A percentile compares a stretch with the other conserved stretches of the same genome.
These are phyloP conservation scores for Fimicolochytrium jonesii DNA, from an alignment of 192 early-diverging fungal genomes.

Conservation along the genomic window DNA sequence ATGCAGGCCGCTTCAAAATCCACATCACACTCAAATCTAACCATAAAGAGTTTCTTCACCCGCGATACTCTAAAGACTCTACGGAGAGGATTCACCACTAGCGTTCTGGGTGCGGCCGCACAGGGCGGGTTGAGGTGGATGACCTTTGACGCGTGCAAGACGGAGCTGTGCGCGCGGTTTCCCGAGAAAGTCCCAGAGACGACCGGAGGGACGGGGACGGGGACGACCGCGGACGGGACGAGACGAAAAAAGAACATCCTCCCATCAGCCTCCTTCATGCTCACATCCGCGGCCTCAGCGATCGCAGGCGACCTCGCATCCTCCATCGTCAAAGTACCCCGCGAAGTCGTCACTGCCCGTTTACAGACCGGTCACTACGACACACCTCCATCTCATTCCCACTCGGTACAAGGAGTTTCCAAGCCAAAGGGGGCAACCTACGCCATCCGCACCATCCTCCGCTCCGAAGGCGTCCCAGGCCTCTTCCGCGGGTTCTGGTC, in stretches of 20 bases:
- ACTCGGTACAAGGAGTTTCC: background rate
- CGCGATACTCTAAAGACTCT: conserved; percentile 48
- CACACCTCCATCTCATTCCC: too few relatives aligned
- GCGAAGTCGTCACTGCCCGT: conserved; percentile 69
- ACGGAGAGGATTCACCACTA: conserved; percentile 60
- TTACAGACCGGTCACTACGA: conserved; percentile 64
- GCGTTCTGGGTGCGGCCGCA: conserved; percentile 65
- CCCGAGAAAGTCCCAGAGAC: too few relatives aligned
- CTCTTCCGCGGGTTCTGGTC: conserved; percentile 69
- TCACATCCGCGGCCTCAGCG: conserved; percentile 67
- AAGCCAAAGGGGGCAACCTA: conserved; percentile 7
- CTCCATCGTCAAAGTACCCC: conserved; percentile 71
- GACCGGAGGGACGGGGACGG: too few relatives aligned
- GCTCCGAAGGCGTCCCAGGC: conserved; percentile 55
- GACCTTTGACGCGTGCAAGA: conserved; percentile 67
- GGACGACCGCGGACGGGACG: too few relatives aligned
- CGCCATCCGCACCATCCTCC: conserved; percentile 44
- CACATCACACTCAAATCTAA: conserved; percentile 6
- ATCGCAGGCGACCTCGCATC: conserved; percentile 67
- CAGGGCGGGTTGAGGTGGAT: conserved; percentile 69
- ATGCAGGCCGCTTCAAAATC: conserved; percentile 55
- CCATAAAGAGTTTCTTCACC: conserved; percentile 46
- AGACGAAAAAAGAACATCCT: too few relatives aligned
- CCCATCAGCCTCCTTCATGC: conserved; percentile 42
- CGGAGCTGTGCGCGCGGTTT: too few relatives aligned